Evolutionary conservation across 768 basidiomycete species (phyloP).

Genomic region (Boletus subparvulus): DNA sequence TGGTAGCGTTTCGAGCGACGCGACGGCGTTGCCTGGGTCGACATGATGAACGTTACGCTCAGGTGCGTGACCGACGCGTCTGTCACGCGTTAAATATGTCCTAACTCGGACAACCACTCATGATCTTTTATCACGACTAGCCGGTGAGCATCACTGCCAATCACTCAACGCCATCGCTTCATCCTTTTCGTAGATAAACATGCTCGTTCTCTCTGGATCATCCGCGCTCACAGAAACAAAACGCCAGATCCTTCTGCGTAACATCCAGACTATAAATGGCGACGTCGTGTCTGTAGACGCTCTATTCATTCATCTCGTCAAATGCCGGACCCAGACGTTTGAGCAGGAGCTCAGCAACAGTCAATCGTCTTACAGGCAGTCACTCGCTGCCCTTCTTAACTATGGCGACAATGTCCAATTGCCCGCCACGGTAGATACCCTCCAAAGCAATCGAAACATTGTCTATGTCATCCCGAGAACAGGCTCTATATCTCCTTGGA

Average conservation of each 20-base stretch:
- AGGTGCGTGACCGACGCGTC: constrained; percentile 16
- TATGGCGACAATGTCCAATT: constrained; percentile 80
- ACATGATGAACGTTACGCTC: constrained; percentile 9
- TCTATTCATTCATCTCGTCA: constrained; percentile 83
- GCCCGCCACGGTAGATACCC: constrained; percentile 39
- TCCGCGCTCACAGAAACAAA: constrained; percentile 75
- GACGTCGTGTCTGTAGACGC: constrained; percentile 72
- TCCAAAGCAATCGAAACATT: constrained; percentile 40
- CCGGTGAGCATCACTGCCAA: constrained; percentile 9
- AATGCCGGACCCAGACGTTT: constrained; percentile 47
- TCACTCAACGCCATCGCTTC: not conserved
- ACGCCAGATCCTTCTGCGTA: constrained; percentile 60
- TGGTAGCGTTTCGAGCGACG: constrained; percentile 40
- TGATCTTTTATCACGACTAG: constrained; percentile 6
- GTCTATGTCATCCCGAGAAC: constrained; percentile 78
- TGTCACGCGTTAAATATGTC: constrained; percentile 19
- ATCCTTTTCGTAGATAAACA: constrained; percentile 32
- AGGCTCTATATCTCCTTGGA: constrained; percentile 98
- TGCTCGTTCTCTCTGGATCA: constrained; percentile 78
- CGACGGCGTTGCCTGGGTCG: constrained; percentile 29
- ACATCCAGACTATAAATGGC: constrained; percentile 53
- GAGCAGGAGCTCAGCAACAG: constrained; percentile 48
- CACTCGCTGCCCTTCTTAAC: constrained; percentile 69
- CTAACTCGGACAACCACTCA: constrained; percentile 3
- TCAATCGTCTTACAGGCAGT: constrained; percentile 45